Evolutionary conservation across 148 eudicot genomes (phyloP).

Genomic region (Fallopia convolvulus): DNA sequence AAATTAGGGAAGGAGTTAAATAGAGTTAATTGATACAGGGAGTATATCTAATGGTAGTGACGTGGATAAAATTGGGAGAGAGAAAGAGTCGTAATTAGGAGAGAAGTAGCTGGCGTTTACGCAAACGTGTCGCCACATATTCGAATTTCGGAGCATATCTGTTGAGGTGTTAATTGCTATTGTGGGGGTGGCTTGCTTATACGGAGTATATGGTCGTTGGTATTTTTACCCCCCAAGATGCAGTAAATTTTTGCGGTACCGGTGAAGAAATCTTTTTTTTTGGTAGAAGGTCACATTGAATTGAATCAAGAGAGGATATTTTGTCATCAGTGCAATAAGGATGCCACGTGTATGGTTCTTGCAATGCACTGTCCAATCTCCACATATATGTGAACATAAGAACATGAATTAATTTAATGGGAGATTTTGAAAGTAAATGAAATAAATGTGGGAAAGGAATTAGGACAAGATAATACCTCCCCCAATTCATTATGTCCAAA

Average conservation of each 20-base stretch:
- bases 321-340: too few relatives aligned
- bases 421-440: not conserved
- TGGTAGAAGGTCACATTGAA: too few relatives aligned
- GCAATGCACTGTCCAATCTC: too few relatives aligned
- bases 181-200: not conserved
- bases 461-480: not conserved
- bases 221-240: too few relatives aligned
- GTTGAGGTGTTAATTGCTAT: not conserved
- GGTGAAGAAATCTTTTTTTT: too few relatives aligned
- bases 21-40: not conserved
- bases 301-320: too few relatives aligned
- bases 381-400: too few relatives aligned
- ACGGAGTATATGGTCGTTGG: too few relatives aligned
- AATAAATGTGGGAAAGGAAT: not conserved
- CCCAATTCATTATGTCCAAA: too few relatives aligned
- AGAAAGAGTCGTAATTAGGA: not conserved
- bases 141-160: not conserved
- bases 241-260: too few relatives aligned
- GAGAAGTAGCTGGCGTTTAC: slow-evolving; percentile 11
- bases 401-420: too few relatives aligned
- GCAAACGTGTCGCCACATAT: slow-evolving; percentile 57
- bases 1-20: not conserved
- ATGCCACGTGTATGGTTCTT: too few relatives aligned
- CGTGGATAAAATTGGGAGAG: slow-evolving; percentile 1
- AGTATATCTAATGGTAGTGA: not conserved